These are phyloP conservation scores for Magnusiomyces tetraspermus DNA, from an alignment of 1,139 yeast genomes.

Conservation along the genomic window DNA sequence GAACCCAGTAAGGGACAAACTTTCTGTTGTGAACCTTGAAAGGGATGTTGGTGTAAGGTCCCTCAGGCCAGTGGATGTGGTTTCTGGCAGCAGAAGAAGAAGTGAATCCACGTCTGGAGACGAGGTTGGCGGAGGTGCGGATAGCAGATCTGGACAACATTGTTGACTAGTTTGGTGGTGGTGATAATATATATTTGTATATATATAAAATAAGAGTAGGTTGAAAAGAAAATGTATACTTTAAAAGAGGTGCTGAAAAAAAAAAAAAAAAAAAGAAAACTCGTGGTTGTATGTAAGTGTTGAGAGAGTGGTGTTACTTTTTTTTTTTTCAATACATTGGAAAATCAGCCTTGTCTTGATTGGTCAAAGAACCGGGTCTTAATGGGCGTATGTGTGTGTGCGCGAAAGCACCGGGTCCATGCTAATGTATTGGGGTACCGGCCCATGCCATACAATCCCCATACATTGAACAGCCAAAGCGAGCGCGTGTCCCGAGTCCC, in stretches of 20 bases:
- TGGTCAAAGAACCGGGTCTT: too few relatives aligned
- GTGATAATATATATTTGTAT: background rate
- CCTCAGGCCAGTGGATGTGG: conserved; percentile 55
- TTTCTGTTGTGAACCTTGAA: conserved; percentile 88
- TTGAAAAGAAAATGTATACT: background rate
- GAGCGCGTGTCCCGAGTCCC: too few relatives aligned
- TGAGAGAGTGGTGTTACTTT: too few relatives aligned
- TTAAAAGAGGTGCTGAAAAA: conserved; percentile 4
- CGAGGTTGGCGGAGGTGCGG: conserved; percentile 19
- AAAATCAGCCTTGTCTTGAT: too few relatives aligned
- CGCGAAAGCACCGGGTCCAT: too few relatives aligned
- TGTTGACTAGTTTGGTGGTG: background rate
- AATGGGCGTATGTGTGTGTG: too few relatives aligned
- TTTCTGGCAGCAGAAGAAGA: conserved; percentile 25
- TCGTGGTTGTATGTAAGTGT: too few relatives aligned
- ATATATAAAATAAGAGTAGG: conserved; percentile 5
- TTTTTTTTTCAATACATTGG: too few relatives aligned
- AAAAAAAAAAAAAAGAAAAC: too few relatives aligned
- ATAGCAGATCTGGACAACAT: conserved; percentile 21
- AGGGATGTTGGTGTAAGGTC: conserved; percentile 86
- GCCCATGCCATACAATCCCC: too few relatives aligned
- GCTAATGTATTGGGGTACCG: too few relatives aligned
- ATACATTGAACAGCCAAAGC: too few relatives aligned
- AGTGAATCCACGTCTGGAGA: conserved; percentile 28
- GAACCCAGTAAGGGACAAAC: conserved; percentile 64